Conservation (phyloP, 352 stramenopile genomes). For the Phytopythium montanum region DNA sequence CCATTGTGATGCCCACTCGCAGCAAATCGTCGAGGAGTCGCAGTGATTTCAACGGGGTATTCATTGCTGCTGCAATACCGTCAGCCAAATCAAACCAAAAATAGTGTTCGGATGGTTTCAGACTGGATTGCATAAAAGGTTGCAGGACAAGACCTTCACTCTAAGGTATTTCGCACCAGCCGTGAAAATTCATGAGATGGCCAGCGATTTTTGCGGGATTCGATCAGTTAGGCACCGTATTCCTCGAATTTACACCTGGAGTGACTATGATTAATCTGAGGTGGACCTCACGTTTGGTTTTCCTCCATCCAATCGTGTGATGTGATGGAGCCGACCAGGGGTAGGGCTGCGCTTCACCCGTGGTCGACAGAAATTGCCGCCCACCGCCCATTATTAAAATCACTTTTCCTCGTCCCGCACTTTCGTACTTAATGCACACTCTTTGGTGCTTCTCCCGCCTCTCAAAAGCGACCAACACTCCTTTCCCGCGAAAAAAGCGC, state of each 20-base stretch:
- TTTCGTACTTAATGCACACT: not conserved
- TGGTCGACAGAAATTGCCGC: too few relatives aligned
- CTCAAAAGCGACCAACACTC: conserved; percentile 16
- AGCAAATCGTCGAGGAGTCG: not conserved
- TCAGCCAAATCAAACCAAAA: too few relatives aligned
- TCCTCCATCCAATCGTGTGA: conserved; percentile 19
- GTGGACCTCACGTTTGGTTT: conserved; percentile 12
- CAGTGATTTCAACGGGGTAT: conserved; percentile 4
- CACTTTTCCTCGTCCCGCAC: not conserved
- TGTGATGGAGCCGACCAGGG: not conserved
- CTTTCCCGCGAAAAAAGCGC: conserved; percentile 5
- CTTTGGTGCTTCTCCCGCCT: too few relatives aligned
- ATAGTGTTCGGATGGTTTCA: conserved; percentile 10
- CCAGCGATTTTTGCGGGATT: conserved; percentile 9
- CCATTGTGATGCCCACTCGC: too few relatives aligned
- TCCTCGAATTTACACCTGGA: not conserved
- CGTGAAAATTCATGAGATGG: conserved; percentile 6
- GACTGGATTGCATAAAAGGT: conserved; percentile 13
- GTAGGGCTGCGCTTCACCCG: too few relatives aligned
- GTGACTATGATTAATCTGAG: not conserved
- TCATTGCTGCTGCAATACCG: too few relatives aligned
- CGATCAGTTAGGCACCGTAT: not conserved
- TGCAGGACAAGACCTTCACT: conserved; percentile 21
- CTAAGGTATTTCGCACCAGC: conserved; percentile 17
- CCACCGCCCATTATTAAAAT: not conserved